Evolutionary conservation across 108 stramenopile species (phyloP), one percentile per base, ranked within the genome.

Genomic region (Stephanodiscus minutulus): DNA sequence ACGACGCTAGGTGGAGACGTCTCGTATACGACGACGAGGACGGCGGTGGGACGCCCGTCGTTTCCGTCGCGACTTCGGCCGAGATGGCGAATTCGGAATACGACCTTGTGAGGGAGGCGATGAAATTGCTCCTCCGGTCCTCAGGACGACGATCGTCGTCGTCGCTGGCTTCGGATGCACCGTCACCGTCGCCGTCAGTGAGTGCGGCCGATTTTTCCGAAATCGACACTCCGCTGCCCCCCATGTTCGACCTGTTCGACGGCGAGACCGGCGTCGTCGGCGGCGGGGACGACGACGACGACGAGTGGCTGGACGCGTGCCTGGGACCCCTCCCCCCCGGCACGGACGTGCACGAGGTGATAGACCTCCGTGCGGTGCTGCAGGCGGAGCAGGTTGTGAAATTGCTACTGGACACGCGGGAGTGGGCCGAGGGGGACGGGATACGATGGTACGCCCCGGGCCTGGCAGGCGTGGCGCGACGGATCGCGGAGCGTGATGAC

Each of bases 341-440:
- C 36, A 29, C 25, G 41, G 60, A 72, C 61, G 39, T 46, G 12
- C 43, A 64, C 25, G 62, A 78, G 37, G 70, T 67, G 22, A 69
- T 85, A 24, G 81, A 87, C 64, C 63, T 88, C 61, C 87, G 91
- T 64, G 41, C 83, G 66, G 77, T 93, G 53, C 52, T 93, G 17
- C 81, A 93, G 67, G 89, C 92, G 1, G 92, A 93, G 48, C 77
- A 90, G 36, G 87, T 91, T 2, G 66, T 86, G 17, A 70, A 82
- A 36, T 75, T 66, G 24, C 53, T 93, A 21, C 39, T 91, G 11
- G 27, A 82, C 22, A 82, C 85, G 0, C 56, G 83, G 41, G 48
- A 68, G 18, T 93, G 92, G 92, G 76, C 89, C 67, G 22, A 11
- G 28, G 5, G 25, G 61, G 21, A 81, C 82, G 13, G 61, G 73